Percentiles rank a stretch among this genome's conserved stretches.
These are phyloP conservation scores for Acer yangbiense DNA, from an alignment of 345 rosid species.

Conservation along the genomic window DNA sequence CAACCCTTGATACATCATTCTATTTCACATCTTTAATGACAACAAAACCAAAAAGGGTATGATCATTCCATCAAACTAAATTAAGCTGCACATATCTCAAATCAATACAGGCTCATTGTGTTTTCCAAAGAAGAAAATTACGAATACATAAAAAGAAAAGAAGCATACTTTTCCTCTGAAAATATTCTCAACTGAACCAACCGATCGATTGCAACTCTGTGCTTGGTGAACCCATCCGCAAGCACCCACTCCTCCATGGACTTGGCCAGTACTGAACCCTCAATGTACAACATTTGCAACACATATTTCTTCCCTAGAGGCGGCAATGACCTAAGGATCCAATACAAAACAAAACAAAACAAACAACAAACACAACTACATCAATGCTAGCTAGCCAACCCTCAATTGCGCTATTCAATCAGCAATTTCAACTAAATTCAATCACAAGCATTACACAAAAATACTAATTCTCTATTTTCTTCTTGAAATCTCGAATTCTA, in stretches of 20 bases:
- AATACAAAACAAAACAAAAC: background rate
- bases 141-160: background rate
- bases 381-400: too few species aligned
- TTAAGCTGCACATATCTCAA: background rate
- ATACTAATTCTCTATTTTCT: background rate
- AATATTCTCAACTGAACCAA: constrained; percentile 73
- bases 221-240: constrained; percentile 72
- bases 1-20: background rate
- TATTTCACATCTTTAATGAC: background rate
- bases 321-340: constrained; percentile 69
- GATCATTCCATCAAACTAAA: background rate
- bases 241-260: constrained; percentile 80
- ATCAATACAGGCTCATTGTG: background rate
- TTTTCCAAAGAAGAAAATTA: background rate
- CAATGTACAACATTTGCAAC: constrained; percentile 60
- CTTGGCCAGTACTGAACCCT: constrained; percentile 52
- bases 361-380: background rate
- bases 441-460: background rate
- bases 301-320: constrained; percentile 94
- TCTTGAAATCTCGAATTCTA: background rate
- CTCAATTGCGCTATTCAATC: too few species aligned
- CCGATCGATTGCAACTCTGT: constrained; percentile 77
- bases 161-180: constrained; percentile 5
- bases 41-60: background rate
- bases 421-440: too few species aligned